These are phyloP conservation scores for Crucihimalaya himalaica DNA, from an alignment of 345 rosid species.

Conservation along the genomic window DNA sequence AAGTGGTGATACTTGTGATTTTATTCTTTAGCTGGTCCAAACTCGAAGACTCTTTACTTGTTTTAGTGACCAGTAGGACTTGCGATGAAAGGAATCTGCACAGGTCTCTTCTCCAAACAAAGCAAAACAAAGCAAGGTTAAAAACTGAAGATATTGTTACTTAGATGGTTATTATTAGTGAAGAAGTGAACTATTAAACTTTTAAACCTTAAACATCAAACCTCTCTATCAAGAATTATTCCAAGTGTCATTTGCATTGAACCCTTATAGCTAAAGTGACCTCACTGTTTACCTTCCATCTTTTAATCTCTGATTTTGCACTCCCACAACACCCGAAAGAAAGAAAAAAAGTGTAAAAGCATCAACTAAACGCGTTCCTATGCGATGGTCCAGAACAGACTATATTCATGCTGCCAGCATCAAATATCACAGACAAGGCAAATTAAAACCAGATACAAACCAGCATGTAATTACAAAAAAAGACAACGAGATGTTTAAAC, in stretches of 20 bases:
- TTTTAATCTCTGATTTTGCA: conserved; percentile 24
- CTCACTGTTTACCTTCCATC: conserved; percentile 18
- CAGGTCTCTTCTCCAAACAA: conserved; percentile 18
- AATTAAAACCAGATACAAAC: conserved; percentile 22
- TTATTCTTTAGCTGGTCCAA: conserved; percentile 25
- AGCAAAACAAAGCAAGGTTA: conserved; percentile 11
- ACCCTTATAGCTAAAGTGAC: conserved; percentile 25
- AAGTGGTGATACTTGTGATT: conserved; percentile 23
- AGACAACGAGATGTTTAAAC: conserved; percentile 5
- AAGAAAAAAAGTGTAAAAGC: conserved; percentile 6
- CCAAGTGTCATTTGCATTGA: conserved; percentile 35
- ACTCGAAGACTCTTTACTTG: conserved; percentile 23
- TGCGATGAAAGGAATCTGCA: background rate
- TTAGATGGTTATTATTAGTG: conserved; percentile 6
- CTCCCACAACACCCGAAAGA: conserved; percentile 26
- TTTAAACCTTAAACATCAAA: conserved; percentile 37
- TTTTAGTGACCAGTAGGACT: conserved; percentile 24
- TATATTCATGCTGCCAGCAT: conserved; percentile 25
- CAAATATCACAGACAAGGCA: conserved; percentile 13
- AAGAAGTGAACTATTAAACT: conserved; percentile 20
- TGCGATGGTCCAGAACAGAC: conserved; percentile 25
- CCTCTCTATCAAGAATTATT: conserved; percentile 23
- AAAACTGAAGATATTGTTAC: background rate
- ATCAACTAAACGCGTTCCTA: conserved; percentile 21
- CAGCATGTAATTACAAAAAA: background rate